These are phyloP conservation scores for Eucalyptus cloeziana DNA, from an alignment of 345 rosid genomes.

Conservation along the genomic window DNA sequence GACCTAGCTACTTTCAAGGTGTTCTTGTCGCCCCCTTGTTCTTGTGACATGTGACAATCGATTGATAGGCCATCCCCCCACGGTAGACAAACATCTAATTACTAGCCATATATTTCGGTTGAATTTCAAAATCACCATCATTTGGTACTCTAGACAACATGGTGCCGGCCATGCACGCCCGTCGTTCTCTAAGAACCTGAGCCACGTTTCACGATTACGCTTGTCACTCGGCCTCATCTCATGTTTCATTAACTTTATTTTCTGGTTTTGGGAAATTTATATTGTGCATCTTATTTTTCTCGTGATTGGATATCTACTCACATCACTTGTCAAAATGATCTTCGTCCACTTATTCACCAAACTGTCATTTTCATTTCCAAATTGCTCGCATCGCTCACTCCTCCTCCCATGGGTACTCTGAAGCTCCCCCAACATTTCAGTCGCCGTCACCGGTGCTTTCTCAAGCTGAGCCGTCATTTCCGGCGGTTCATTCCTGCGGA, in stretches of 20 bases:
- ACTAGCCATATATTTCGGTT: neutral
- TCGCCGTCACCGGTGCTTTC: neutral
- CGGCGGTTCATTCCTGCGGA: neutral
- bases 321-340: neutral
- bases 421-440: neutral
- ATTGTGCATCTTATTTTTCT: neutral
- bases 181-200: neutral
- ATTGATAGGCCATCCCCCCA: neutral
- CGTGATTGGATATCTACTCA: neutral
- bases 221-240: neutral
- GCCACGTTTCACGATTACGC: neutral
- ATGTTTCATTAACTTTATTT: neutral
- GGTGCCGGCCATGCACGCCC: neutral
- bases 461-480: neutral
- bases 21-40: neutral
- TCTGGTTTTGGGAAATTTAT: neutral
- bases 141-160: neutral
- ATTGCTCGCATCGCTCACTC: neutral
- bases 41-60: neutral
- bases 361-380: neutral
- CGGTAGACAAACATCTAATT: neutral
- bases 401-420: neutral
- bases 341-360: neutral
- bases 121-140: neutral
- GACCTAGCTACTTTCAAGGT: neutral